A percentile compares a stretch with the other conserved stretches of the same genome.
These are phyloP conservation scores for Ganoderma sinense DNA, from an alignment of 1,284 basidiomycete genomes.

Conservation along the genomic window DNA sequence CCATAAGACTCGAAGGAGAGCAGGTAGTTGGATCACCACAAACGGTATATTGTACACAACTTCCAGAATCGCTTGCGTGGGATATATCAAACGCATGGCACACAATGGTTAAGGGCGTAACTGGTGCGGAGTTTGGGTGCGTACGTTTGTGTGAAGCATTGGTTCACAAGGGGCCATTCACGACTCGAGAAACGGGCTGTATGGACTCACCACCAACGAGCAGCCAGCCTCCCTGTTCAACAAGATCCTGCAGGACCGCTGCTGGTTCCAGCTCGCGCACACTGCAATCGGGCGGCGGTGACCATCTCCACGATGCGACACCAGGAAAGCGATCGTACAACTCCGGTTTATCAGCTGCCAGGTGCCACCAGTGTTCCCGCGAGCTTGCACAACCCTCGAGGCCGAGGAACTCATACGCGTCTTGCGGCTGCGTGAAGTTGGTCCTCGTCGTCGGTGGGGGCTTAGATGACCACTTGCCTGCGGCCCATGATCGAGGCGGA, in stretches of 20 bases:
- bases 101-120: too few species aligned
- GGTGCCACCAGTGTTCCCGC: constrained; percentile 68
- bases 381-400: constrained; percentile 67
- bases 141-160: too few species aligned
- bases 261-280: constrained; percentile 49
- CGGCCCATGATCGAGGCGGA: constrained; percentile 50
- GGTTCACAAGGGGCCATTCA: too few species aligned
- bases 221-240: constrained; percentile 75
- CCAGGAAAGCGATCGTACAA: constrained; percentile 59
- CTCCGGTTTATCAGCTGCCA: constrained; percentile 55
- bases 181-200: neutral
- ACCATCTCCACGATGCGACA: constrained; percentile 60
- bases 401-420: constrained; percentile 59
- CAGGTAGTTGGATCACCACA: neutral
- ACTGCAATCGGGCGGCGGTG: constrained; percentile 49
- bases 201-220: constrained; percentile 60
- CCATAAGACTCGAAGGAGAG: too few species aligned
- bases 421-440: constrained; percentile 31
- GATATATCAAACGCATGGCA: too few species aligned
- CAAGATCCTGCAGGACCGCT: constrained; percentile 58
- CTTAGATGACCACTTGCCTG: constrained; percentile 49
- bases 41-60: neutral
- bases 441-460: constrained; percentile 37
- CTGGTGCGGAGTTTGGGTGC: too few species aligned
- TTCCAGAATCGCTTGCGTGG: too few species aligned